Evolutionary conservation across 495 filamentous ascomycete genomes (phyloP), one percentile per base, ranked within the genome.

Genomic region (Pseudoneurospora amorphoporcata): DNA sequence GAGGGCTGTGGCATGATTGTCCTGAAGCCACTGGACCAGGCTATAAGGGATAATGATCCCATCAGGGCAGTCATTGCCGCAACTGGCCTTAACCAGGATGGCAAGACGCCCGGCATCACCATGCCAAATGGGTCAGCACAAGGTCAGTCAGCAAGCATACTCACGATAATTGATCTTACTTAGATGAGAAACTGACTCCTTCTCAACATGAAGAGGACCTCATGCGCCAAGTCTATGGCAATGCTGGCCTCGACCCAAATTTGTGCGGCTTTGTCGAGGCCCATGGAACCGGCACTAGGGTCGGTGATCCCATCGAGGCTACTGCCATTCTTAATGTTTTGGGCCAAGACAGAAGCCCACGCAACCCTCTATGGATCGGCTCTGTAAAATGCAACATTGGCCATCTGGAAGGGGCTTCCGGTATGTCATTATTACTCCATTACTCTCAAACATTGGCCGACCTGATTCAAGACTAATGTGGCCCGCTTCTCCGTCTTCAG

Each of bases 61-160:
- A 88, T 92, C 47, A 83, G 88, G 69, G 88, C 86, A 16, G 83
- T 93, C 19, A 89, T 94, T 70, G 84, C 85, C 19, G 85, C 81
- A 7, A 86, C 86, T 42, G 86, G 85, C 0, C 77, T 88, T 42
- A 92, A 91, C 74, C 84, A 90, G 70, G 88, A 90, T 76, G 88
- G 88, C 40, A 86, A 84, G 58, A 88, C 88, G 1, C 81, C 84
- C 0, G 86, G 87, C 14, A 89, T 91, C 43, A 89, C 86, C 2
- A 82, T 88, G 77, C 90, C 90, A 0, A 87, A 81, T 47, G 82
- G 80, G 1, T 80, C 82, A 1, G 88, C 88, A 3, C 90, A 92
- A 79, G 87, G 84, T 78, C 29, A 61, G 53, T 61, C 53, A 61
- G 53, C 53, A 70, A 76, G 35, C 47, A n/a, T 39, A 69, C 45